Base-by-base conservation (phyloP, 495 filamentous ascomycete genomes). In the Tuber melanosporum region DNA sequence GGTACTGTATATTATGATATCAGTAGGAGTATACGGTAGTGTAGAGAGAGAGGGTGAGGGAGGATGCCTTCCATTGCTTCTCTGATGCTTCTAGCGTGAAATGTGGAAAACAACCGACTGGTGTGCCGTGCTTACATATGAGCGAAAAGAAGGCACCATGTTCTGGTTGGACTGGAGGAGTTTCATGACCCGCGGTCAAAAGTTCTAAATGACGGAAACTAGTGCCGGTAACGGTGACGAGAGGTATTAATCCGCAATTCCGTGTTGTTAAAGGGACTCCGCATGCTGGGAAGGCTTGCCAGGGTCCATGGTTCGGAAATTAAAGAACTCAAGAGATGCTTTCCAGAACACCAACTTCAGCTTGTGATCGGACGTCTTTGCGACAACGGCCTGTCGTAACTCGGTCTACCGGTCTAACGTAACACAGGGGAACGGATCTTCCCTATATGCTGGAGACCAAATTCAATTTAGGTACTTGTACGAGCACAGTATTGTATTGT, bases 321-420 rank as follows among this genome's bases (percentile, higher is more conserved):
- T 80, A 80, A 80, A 80, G 78, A 80, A 80, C 73, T 74, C 77
- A 44, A 80, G 77, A 62, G n/a, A 74, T 74, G 77, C 52, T 79
- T 80, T 80, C 78, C 75, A 80, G 78, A 80, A 80, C 71, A 71
- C 73, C 72, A 76, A 71, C 76, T 79, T 78, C n/a, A 62, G 52
- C 52, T n/a, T 76, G 72, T 72, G 76, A 73, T 75, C 78, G 71
- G 78, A 76, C 75, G 77, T 73, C 70, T 62, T 66, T 47, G 74
- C 71, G 71, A 73, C 71, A 74, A 45, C 73, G 42, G 74, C 57
- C 57, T 49, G 70, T 73, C 49, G 39, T 52, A 57, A 44, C 73
- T 57, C 72, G 70, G 75, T 79, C 73, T 76, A 44, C 77, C 70
- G 70, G 74, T 71, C 70, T 47, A 43, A 75, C 52, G 78, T 80